A percentile compares a stretch with the other conserved stretches of the same genome.
Conservation (phyloP, 257 asterid species). For the Eustoma russellianum region DNA sequence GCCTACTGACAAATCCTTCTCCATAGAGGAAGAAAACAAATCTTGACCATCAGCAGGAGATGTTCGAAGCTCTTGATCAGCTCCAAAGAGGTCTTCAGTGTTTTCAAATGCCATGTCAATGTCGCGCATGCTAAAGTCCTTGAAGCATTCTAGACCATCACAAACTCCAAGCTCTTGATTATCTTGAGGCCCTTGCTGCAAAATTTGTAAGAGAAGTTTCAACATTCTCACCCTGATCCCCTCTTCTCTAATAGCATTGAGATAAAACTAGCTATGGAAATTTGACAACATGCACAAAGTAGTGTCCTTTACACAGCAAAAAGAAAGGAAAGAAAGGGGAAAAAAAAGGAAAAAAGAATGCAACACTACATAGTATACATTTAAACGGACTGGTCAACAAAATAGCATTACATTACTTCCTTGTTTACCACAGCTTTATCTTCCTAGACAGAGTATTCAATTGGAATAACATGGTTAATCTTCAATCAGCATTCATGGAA, state of each 20-base stretch:
- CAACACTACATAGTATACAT: background rate
- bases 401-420: background rate
- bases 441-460: background rate
- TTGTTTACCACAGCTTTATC: background rate
- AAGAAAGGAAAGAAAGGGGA: background rate
- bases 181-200: slow-evolving; percentile 81
- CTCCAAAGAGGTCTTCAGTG: slow-evolving; percentile 66
- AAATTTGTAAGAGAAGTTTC: slow-evolving; percentile 2
- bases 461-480: background rate
- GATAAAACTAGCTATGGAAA: background rate
- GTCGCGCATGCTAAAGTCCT: slow-evolving; percentile 65
- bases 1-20: slow-evolving; percentile 20
- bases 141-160: slow-evolving; percentile 42
- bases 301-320: too few relatives aligned
- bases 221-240: background rate
- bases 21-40: slow-evolving; percentile 21
- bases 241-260: background rate
- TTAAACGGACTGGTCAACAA: too few relatives aligned
- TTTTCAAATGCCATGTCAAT: slow-evolving; percentile 70
- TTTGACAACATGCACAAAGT: too few relatives aligned
- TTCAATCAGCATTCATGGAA: background rate
- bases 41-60: slow-evolving; percentile 13
- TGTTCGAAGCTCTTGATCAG: slow-evolving; percentile 29
- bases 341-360: background rate
- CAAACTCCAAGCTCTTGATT: slow-evolving; percentile 87